Percentiles rank a stretch among this genome's conserved stretches.
phyloP scores from a whole-genome alignment of 148 eudicot genomes.

The Fallopia convolvulus region DNA sequence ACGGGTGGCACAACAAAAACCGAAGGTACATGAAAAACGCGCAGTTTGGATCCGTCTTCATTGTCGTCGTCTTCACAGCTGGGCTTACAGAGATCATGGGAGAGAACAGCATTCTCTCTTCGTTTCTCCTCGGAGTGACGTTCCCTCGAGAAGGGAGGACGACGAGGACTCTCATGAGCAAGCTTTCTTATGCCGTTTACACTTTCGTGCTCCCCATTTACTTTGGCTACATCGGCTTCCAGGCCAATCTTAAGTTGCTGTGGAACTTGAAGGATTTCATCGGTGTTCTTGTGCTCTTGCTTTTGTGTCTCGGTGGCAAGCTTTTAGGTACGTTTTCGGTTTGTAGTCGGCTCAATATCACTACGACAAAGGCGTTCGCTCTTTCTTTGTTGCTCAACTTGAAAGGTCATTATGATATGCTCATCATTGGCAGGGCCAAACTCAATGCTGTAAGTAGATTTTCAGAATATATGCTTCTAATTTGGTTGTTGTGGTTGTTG shows the following conservation, averaged over 20 bases:
- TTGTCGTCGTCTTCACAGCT: slow-evolving; percentile 49
- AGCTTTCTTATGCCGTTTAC: slow-evolving; percentile 60
- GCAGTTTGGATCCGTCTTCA: slow-evolving; percentile 46
- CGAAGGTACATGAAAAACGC: slow-evolving; percentile 57
- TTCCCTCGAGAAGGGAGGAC: slow-evolving; percentile 85
- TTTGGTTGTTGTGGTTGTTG: no score
- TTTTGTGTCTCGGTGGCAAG: slow-evolving; percentile 72
- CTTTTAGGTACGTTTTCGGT: slow-evolving; percentile 69
- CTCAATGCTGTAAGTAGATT: slow-evolving; percentile 36
- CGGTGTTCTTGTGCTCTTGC: slow-evolving; percentile 27
- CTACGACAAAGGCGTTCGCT: slow-evolving; percentile 63
- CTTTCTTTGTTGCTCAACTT: slow-evolving; percentile 69
- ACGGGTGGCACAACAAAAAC: slow-evolving; percentile 43
- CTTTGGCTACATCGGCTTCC: slow-evolving; percentile 83
- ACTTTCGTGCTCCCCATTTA: slow-evolving; percentile 78
- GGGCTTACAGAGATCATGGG: slow-evolving; percentile 67
- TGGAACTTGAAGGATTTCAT: slow-evolving; percentile 20
- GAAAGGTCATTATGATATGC: slow-evolving; percentile 83
- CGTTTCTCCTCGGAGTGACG: slow-evolving; percentile 60
- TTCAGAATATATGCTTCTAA: no score
- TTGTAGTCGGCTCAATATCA: slow-evolving; percentile 53
- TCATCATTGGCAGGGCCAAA: slow-evolving; percentile 39
- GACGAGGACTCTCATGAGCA: slow-evolving; percentile 62
- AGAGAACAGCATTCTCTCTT: slow-evolving; percentile 63
- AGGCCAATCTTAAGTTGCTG: slow-evolving; percentile 38